A percentile compares a stretch with the other conserved stretches of the same genome.
Evolutionary conservation across 768 basidiomycete species (phyloP).

Genomic region (Tephrocybe sp.): DNA sequence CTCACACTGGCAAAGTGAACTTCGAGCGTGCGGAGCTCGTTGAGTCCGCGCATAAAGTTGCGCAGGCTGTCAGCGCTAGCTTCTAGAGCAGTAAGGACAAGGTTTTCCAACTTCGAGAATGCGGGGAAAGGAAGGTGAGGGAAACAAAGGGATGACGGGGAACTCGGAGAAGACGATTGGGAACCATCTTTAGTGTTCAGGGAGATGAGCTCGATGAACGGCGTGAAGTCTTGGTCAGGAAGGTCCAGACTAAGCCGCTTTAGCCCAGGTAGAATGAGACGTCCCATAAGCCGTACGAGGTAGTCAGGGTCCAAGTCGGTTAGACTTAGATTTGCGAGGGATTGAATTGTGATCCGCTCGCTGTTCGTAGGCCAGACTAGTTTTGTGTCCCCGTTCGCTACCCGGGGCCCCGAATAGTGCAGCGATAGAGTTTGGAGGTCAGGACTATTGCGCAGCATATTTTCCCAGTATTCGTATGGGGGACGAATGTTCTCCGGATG

Average conservation of each 20-base stretch:
- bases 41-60: slow-evolving; percentile 33
- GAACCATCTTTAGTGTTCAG: slow-evolving; percentile 12
- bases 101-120: slow-evolving; percentile 31
- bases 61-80: slow-evolving; percentile 35
- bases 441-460: slow-evolving; percentile 52
- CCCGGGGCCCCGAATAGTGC: slow-evolving; percentile 59
- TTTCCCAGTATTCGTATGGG: slow-evolving; percentile 52
- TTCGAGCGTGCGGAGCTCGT: slow-evolving; percentile 37
- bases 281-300: slow-evolving; percentile 44
- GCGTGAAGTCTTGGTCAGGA: slow-evolving; percentile 55
- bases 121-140: slow-evolving; percentile 28
- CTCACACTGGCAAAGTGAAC: slow-evolving; percentile 40
- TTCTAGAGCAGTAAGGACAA: slow-evolving; percentile 43
- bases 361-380: slow-evolving; percentile 33
- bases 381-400: slow-evolving; percentile 31
- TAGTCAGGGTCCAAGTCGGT: slow-evolving; percentile 59
- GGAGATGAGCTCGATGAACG: slow-evolving; percentile 41
- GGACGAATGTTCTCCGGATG: slow-evolving; percentile 61
- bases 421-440: slow-evolving; percentile 46
- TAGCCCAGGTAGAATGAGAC: slow-evolving; percentile 46
- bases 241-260: slow-evolving; percentile 48
- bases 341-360: slow-evolving; percentile 34
- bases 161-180: slow-evolving; percentile 1
- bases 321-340: slow-evolving; percentile 46
- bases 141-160: not conserved